Percentiles rank a stretch among this genome's conserved stretches.
Evolutionary conservation across 352 stramenopile species (phyloP).

Genomic region (Phytophthora macrochlamydospora): DNA sequence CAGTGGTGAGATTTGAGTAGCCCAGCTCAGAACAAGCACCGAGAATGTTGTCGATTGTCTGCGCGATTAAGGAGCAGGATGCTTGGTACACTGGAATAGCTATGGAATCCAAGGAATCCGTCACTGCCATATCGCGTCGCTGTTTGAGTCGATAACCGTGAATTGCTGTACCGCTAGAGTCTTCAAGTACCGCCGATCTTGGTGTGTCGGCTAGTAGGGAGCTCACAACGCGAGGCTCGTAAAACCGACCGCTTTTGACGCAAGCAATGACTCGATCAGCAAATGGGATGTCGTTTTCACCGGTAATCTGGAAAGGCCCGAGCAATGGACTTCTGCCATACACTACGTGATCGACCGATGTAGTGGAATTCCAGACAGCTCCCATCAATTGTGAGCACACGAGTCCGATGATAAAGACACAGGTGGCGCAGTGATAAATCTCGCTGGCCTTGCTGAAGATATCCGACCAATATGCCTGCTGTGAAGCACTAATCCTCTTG

Average conservation of each 20-base stretch:
- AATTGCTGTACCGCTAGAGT: constrained; percentile 14
- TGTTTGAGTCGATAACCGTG: constrained; percentile 9
- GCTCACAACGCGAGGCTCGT: constrained; percentile 31
- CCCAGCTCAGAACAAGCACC: constrained; percentile 12
- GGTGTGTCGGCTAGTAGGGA: constrained; percentile 16
- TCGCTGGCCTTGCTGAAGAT: no score
- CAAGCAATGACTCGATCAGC: constrained; percentile 18
- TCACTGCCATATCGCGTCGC: constrained; percentile 26
- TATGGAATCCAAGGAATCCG: constrained; percentile 11
- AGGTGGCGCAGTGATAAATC: constrained; percentile 10
- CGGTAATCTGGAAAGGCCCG: constrained; percentile 13
- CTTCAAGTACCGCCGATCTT: constrained; percentile 17
- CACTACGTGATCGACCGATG: not conserved
- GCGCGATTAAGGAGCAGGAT: constrained; percentile 4
- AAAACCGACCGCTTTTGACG: constrained; percentile 7
- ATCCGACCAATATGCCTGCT: no score
- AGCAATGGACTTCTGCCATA: constrained; percentile 10
- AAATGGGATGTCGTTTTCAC: constrained; percentile 9
- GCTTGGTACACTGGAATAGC: not conserved
- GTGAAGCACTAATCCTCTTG: no score
- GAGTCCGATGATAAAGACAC: constrained; percentile 10
- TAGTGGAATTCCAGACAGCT: constrained; percentile 6
- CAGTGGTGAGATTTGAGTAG: constrained; percentile 22
- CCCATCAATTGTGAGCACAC: constrained; percentile 16
- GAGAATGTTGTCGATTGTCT: constrained; percentile 25